Evolutionary conservation across 2,329 filamentous ascomycete species (phyloP), one percentile per base, ranked within the genome.

Genomic region (Boeremia exigua): DNA sequence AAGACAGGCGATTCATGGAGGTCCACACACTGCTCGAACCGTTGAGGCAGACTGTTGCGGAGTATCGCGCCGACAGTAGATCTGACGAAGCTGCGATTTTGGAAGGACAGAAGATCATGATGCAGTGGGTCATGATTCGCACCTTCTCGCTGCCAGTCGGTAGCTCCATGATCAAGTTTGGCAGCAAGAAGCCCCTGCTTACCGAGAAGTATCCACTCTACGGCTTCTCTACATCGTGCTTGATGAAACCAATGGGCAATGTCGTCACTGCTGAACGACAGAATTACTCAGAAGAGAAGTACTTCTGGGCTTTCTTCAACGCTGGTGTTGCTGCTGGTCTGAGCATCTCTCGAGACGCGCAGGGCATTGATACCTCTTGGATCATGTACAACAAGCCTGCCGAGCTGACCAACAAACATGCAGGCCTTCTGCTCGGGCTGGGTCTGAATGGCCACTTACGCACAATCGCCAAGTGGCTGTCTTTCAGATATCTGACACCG

Each of bases 221-320:
- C 44, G 94, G 93, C 0, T 99, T 99, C 78, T 96, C 93, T 61
- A 83, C 96, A 32, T 92, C 91, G 48, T 97, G 93, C 69, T 82
- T 95, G 8, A 93, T 99, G 80, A 95, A 92, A 70, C 95, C 96
- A 2, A 88, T 90, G 58, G 95, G 96, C 61, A 92, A 92, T 32
- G 96, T 91, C 2, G 90, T 99, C 28, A 93, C 91, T n/a, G 92
- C 95, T 6, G 95, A 99, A 70, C 92, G 94, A 67, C 82, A 84
- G 6, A 81, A 89, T 2, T 96, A 96, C 68, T 94, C 91, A 0
- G 95, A 99, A 77, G 95, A 99, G 67, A 98, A 96, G 75, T 92
- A 96, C 36, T 94, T 92, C 70, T 99, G 95, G 95, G 93, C 94
- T 0, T 99, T 97, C 77, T 99, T 99, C 77, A 95, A 99, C 73